Evolutionary conservation across 306 rosid species (phyloP), one percentile per base, ranked within the genome.

Genomic region (Quercus engelmannii): DNA sequence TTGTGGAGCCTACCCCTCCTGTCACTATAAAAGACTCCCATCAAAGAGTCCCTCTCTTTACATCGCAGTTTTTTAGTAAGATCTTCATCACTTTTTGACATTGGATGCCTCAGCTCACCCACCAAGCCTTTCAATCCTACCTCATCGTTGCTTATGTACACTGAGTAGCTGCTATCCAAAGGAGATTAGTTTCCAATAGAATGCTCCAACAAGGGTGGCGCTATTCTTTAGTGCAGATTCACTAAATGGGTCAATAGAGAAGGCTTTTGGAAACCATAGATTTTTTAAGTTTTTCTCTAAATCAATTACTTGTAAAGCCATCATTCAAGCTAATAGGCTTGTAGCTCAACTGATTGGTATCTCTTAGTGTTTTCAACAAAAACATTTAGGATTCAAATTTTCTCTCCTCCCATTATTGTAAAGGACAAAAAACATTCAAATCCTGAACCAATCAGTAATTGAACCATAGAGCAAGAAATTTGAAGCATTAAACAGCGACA

Each of bases 141-240:
- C 19, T 41, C 69, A 20, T 46, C 65, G 0, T 0, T 51, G 0
- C 19, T 20, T 1, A 0, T 54, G 73, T 28, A 49, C 10, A 7
- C 46, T 19, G 5, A 1, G 87, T 70, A 2, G 78, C 75, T 5
- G 75, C 82, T 54, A 80, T 52, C 89, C 83, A 83, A 4, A 86
- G 57, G 31, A 83, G 62, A 56, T 83, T 83, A 38, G 11, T 38
- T 38, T 67, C 85, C 83, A 3, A 73, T 25, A 4, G 78, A 56
- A 49, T 63, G 1, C 33, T 82, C 76, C 6, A 74, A 6, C 9
- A 62, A 33, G 6, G 25, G 51, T 4, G 81, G 76, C 9, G 15
- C 23, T 28, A 69, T 67, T 25, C 81, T 77, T 5, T 49, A 46
- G 8, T 87, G 85, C 2, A 87, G 70, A 52, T 87, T 87, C 52